Evolutionary conservation across 139 green algal genomes (phyloP).

Genomic region (Trebouxia sp.): DNA sequence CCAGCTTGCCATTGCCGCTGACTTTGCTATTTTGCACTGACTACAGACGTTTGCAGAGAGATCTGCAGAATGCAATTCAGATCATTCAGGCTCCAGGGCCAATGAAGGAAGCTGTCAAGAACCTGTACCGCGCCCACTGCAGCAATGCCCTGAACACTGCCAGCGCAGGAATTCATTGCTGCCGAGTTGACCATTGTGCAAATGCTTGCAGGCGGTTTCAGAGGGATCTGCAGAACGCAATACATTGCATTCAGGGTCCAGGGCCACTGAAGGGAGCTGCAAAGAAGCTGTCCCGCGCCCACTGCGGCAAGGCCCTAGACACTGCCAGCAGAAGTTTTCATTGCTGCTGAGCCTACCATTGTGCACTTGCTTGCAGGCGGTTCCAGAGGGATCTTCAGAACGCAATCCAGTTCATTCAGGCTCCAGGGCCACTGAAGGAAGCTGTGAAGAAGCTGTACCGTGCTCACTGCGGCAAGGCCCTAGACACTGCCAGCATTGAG

Average conservation of each 20-base stretch:
- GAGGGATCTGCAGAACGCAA: conserved; percentile 57
- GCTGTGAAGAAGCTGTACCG: conserved; percentile 81
- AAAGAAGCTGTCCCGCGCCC: conserved; percentile 75
- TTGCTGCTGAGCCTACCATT: neutral
- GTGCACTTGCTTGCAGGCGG: conserved; percentile 29
- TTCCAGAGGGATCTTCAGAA: conserved; percentile 64
- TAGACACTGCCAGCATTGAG: conserved; percentile 47
- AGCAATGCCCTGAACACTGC: conserved; percentile 31
- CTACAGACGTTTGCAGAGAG: conserved; percentile 46
- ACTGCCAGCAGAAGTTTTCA: neutral
- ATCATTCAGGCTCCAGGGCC: conserved; percentile 76
- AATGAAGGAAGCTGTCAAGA: conserved; percentile 83
- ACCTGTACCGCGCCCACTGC: conserved; percentile 78
- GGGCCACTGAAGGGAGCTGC: conserved; percentile 80
- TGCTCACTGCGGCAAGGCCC: conserved; percentile 58
- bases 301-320: conserved; percentile 51
- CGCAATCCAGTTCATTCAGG: conserved; percentile 64
- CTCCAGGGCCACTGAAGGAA: conserved; percentile 84
- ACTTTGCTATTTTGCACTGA: too few species aligned
- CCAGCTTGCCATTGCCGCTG: too few species aligned
- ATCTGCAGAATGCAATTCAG: conserved; percentile 62
- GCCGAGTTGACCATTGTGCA: too few species aligned
- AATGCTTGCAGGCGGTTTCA: too few species aligned
- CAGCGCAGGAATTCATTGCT: too few species aligned
- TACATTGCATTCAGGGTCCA: conserved; percentile 68